phyloP scores from a whole-genome alignment of 2,329 filamentous ascomycete species.

The Diaporthe citri region DNA sequence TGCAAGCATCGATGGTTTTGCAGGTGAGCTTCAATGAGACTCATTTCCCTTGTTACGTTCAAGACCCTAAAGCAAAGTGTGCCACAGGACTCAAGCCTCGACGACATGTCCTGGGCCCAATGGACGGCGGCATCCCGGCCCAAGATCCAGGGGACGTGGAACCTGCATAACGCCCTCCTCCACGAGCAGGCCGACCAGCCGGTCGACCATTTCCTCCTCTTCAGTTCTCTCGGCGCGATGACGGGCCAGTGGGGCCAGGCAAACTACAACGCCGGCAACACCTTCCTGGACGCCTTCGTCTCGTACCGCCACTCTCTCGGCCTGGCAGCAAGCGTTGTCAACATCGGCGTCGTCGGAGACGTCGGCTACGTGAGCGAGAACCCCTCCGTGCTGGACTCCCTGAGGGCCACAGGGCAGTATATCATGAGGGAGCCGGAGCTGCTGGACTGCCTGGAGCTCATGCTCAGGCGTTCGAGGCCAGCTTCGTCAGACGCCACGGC shows the following conservation, averaged over 20 bases:
- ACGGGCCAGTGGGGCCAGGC: slow-evolving; percentile 28
- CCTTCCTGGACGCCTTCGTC: slow-evolving; percentile 52
- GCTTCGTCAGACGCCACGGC: background rate
- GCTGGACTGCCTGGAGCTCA: slow-evolving; percentile 45
- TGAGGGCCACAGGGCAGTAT: slow-evolving; percentile 43
- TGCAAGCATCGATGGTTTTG: slow-evolving; percentile 34
- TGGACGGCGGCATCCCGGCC: slow-evolving; percentile 47
- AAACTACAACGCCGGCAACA: slow-evolving; percentile 49
- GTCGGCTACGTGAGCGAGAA: slow-evolving; percentile 46
- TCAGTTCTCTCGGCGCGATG: slow-evolving; percentile 20
- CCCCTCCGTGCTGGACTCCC: slow-evolving; percentile 43
- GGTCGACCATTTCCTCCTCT: slow-evolving; percentile 23
- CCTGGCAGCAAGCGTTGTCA: slow-evolving; percentile 51
- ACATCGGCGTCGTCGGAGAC: slow-evolving; percentile 51
- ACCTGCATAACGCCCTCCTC: slow-evolving; percentile 41
- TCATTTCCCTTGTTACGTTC: background rate
- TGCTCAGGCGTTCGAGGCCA: background rate
- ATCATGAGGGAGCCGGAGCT: slow-evolving; percentile 45
- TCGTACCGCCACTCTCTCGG: slow-evolving; percentile 49
- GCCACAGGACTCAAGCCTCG: slow-evolving; percentile 3
- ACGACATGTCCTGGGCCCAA: slow-evolving; percentile 46
- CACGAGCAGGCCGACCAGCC: slow-evolving; percentile 46
- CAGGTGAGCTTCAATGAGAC: background rate
- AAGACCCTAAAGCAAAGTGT: background rate
- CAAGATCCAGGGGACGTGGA: slow-evolving; percentile 36